Conservation (phyloP, 2,329 filamentous ascomycete genomes). For the Aspergillus jensenii region DNA sequence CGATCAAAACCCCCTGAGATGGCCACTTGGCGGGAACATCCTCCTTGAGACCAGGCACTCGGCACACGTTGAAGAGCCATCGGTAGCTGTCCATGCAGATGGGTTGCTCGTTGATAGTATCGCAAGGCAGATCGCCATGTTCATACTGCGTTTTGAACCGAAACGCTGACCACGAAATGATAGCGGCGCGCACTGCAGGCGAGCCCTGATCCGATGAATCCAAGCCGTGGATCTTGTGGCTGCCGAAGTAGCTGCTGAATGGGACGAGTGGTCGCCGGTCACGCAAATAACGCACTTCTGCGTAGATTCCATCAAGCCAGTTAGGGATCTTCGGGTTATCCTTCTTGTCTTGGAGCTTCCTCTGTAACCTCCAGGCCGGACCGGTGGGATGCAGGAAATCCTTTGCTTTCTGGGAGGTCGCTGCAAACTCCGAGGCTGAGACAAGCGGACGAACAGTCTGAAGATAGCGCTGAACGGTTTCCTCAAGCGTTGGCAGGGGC, state of each 20-base stretch:
- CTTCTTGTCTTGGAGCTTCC: background rate
- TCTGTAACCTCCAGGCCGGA: background rate
- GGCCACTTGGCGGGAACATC: no score
- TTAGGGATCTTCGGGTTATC: background rate
- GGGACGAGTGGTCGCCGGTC: background rate
- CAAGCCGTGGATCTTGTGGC: background rate
- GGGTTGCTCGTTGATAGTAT: no score
- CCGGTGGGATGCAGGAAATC: background rate
- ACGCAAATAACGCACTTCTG: background rate
- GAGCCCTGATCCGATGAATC: no score
- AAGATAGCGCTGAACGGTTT: background rate
- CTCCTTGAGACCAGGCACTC: no score
- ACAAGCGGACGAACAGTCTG: background rate
- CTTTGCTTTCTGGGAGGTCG: background rate
- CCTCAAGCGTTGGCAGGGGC: background rate
- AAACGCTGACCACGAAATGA: no score
- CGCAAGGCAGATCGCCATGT: no score
- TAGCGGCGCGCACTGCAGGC: no score
- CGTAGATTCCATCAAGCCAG: background rate
- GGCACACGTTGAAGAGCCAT: no score
- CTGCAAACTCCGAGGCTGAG: background rate
- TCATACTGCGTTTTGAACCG: no score
- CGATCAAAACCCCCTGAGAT: no score
- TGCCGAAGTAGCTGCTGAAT: background rate
- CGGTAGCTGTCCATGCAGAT: no score